These are phyloP conservation scores for Ormosia emarginata DNA, from an alignment of 306 rosid species.

Conservation along the genomic window DNA sequence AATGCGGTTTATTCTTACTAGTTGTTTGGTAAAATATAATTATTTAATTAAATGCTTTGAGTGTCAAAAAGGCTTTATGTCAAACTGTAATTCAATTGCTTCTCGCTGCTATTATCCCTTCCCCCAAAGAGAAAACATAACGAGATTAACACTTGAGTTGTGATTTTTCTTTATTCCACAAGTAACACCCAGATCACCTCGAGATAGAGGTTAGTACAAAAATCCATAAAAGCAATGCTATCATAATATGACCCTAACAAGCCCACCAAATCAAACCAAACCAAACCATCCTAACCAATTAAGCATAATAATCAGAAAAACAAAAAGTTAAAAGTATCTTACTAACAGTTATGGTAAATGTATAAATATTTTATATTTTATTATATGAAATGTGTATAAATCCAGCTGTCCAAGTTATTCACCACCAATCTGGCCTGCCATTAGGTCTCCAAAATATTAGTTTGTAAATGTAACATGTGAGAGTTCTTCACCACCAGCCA, in stretches of 20 bases:
- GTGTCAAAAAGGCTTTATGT: background rate
- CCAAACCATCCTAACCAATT: conserved; percentile 43
- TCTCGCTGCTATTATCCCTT: background rate
- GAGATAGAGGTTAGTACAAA: conserved; percentile 44
- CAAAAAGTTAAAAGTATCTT: conserved; percentile 24
- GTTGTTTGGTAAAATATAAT: no score
- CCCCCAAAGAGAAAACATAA: background rate
- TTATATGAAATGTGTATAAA: conserved; percentile 7
- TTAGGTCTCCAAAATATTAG: conserved; percentile 32
- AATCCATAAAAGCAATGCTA: conserved; percentile 40
- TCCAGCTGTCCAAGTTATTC: conserved; percentile 49
- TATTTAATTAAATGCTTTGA: no score
- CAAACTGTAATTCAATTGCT: background rate
- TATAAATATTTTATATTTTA: conserved; percentile 19
- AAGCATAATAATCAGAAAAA: conserved; percentile 36
- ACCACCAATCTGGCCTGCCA: conserved; percentile 48
- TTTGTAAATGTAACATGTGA: conserved; percentile 73
- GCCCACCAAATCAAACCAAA: conserved; percentile 51
- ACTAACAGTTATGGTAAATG: conserved; percentile 30
- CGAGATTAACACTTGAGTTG: conserved; percentile 22
- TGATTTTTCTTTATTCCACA: conserved; percentile 36
- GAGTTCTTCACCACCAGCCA: conserved; percentile 48
- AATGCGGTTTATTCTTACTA: no score
- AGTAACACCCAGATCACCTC: conserved; percentile 49
- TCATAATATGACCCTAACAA: conserved; percentile 46